Evolutionary conservation across 2,329 filamentous ascomycete species (phyloP), one percentile per base, ranked within the genome.

Genomic region (Ophiognomonia clavigignenti-juglandacearum): DNA sequence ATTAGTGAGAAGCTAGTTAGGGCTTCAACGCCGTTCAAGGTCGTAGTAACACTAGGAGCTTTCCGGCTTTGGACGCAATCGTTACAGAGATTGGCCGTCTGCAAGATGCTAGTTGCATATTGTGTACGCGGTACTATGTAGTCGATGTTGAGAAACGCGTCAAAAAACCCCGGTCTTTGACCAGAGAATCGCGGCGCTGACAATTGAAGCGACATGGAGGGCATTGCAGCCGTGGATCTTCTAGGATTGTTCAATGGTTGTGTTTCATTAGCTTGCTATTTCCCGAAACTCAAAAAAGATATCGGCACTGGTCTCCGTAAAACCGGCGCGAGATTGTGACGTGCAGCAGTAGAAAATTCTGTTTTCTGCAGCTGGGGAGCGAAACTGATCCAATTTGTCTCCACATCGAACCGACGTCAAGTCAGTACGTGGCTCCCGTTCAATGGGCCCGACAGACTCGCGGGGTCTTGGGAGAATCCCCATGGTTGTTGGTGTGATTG

Each of bases 401-500:
- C 61, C 57, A 57, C 58, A 43, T 42, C 29, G 44, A 53, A 54
- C 56, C 55, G 57, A 53, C 56, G 55, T 57, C 47, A 53, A 41
- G 19, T 40, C 37, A 50, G 45, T 43, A 64, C 62, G 63, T 65
- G 63, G 60, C 59, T 54, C 52, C 42, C 50, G 55, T 53, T 61
- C 52, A 61, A 61, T 63, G 62, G 62, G 54, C 48, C 54, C 43
- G 44, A 43, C 44, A 37, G 41, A 20, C 39, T 26, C 42, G 47
- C n/a, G n/a, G 23, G 37, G 26, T 23, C 34, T 48, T 24, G 44
- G 26, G 31, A 39, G 42, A n/a, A 38, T 39, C 39, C 36, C 48
- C 48, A 47, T 50, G 48, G 22, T 39, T 35, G 23, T 35, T 6
- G 38, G 29, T 19, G 7, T 47, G 40, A 47, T 50, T 47, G 48